phyloP scores from a whole-genome alignment of 768 basidiomycete species.

The Sarcodon aspratus region DNA sequence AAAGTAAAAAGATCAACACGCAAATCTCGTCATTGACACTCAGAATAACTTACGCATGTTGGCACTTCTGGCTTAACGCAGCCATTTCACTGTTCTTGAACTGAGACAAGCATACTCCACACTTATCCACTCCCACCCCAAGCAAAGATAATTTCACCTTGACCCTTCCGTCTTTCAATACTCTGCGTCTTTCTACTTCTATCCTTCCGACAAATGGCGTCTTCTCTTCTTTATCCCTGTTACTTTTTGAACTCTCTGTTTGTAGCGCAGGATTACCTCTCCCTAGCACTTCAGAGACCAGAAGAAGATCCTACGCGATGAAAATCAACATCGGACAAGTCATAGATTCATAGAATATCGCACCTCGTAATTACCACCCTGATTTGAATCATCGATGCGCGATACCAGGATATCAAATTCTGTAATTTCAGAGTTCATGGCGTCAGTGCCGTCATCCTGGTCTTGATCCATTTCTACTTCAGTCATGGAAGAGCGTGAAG shows the following conservation, averaged over 20 bases:
- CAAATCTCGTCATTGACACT: constrained; percentile 1
- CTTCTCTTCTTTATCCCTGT: not conserved
- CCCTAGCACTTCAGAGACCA: constrained; percentile 52
- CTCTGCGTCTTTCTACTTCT: constrained; percentile 46
- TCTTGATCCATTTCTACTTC: no score
- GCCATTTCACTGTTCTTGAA: constrained; percentile 51
- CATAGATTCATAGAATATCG: constrained; percentile 19
- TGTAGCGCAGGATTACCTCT: constrained; percentile 5
- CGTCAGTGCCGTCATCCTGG: constrained; percentile 11
- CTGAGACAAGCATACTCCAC: constrained; percentile 63
- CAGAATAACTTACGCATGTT: constrained; percentile 34
- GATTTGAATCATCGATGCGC: constrained; percentile 34
- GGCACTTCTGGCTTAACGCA: constrained; percentile 44
- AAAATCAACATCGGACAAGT: constrained; percentile 1
- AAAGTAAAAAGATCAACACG: not conserved
- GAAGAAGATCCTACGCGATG: constrained; percentile 37
- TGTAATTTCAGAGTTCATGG: constrained; percentile 22
- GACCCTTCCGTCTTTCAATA: constrained; percentile 50
- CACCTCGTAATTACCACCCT: constrained; percentile 57
- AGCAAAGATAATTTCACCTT: constrained; percentile 61
- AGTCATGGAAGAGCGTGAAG: not conserved
- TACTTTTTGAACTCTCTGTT: constrained; percentile 1
- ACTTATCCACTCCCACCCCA: constrained; percentile 54
- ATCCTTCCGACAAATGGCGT: constrained; percentile 19
- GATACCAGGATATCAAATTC: constrained; percentile 57